Evolutionary conservation across 768 basidiomycete genomes (phyloP).

Genomic region (Cytidiella melzeri): DNA sequence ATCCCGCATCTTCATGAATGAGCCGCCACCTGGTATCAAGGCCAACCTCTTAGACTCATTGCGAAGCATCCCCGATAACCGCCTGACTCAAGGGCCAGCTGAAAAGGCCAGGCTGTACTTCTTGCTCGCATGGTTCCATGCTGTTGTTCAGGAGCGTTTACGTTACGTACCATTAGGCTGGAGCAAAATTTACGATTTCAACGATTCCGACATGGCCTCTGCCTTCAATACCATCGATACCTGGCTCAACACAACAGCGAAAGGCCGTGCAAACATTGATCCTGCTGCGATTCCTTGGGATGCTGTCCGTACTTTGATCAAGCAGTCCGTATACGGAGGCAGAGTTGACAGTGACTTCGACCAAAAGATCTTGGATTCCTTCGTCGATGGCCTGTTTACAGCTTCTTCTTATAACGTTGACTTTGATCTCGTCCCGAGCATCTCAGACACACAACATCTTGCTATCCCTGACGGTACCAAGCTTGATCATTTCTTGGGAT

Average conservation of each 20-base stretch:
- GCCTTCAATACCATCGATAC: slow-evolving; percentile 89
- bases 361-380: slow-evolving; percentile 86
- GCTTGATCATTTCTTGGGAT: slow-evolving; percentile 83
- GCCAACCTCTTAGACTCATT: slow-evolving; percentile 93
- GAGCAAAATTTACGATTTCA: slow-evolving; percentile 98
- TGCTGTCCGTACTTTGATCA: slow-evolving; percentile 88
- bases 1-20: slow-evolving; percentile 97
- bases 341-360: slow-evolving; percentile 94
- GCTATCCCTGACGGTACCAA: slow-evolving; percentile 87
- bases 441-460: slow-evolving; percentile 50
- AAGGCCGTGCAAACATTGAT: slow-evolving; percentile 88
- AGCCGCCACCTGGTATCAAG: slow-evolving; percentile 94
- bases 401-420: slow-evolving; percentile 87
- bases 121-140: slow-evolving; percentile 98
- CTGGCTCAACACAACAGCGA: slow-evolving; percentile 77
- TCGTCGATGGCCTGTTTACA: slow-evolving; percentile 88
- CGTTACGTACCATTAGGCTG: slow-evolving; percentile 95
- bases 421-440: slow-evolving; percentile 78
- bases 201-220: slow-evolving; percentile 95
- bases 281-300: slow-evolving; percentile 93
- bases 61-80: slow-evolving; percentile 60
- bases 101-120: slow-evolving; percentile 94
- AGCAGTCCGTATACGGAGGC: slow-evolving; percentile 94
- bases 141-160: slow-evolving; percentile 92
- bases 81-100: slow-evolving; percentile 78